Percentiles rank a stretch among this genome's conserved stretches.
phyloP scores from a whole-genome alignment of 768 basidiomycete species.

The Podaxis mareebaensis region DNA sequence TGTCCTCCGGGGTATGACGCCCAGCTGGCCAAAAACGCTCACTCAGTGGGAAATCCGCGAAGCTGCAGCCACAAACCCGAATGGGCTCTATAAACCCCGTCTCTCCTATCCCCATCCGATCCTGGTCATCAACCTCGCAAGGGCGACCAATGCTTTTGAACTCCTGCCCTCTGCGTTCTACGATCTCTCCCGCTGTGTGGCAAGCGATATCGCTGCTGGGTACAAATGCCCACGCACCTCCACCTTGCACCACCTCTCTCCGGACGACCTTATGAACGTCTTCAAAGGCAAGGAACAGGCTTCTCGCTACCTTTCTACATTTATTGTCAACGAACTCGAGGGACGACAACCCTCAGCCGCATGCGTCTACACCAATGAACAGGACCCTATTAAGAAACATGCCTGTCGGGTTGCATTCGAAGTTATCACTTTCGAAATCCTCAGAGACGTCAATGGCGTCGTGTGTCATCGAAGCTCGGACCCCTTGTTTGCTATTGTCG shows the following conservation, averaged over 20 bases:
- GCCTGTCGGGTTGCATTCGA: slow-evolving; percentile 74
- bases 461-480: slow-evolving; percentile 66
- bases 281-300: slow-evolving; percentile 72
- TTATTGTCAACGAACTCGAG: slow-evolving; percentile 75
- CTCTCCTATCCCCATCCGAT: slow-evolving; percentile 64
- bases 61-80: slow-evolving; percentile 47
- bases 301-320: slow-evolving; percentile 74
- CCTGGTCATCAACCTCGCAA: slow-evolving; percentile 66
- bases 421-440: slow-evolving; percentile 70
- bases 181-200: slow-evolving; percentile 69
- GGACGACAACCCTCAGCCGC: slow-evolving; percentile 50
- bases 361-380: slow-evolving; percentile 53
- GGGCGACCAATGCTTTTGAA: slow-evolving; percentile 51
- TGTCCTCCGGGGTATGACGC: slow-evolving; percentile 51
- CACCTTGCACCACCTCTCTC: slow-evolving; percentile 42
- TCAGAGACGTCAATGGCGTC: slow-evolving; percentile 72
- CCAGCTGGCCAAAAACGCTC: slow-evolving; percentile 64
- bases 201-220: slow-evolving; percentile 61
- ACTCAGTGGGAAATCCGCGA: slow-evolving; percentile 69
- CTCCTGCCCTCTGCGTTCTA: slow-evolving; percentile 79
- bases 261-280: slow-evolving; percentile 56
- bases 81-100: slow-evolving; percentile 59
- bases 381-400: slow-evolving; percentile 45
- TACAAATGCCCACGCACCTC: slow-evolving; percentile 37
- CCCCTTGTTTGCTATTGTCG: slow-evolving; percentile 69